phyloP scores from a whole-genome alignment of 2,329 filamentous ascomycete species.

The Aureobasidium musti region DNA sequence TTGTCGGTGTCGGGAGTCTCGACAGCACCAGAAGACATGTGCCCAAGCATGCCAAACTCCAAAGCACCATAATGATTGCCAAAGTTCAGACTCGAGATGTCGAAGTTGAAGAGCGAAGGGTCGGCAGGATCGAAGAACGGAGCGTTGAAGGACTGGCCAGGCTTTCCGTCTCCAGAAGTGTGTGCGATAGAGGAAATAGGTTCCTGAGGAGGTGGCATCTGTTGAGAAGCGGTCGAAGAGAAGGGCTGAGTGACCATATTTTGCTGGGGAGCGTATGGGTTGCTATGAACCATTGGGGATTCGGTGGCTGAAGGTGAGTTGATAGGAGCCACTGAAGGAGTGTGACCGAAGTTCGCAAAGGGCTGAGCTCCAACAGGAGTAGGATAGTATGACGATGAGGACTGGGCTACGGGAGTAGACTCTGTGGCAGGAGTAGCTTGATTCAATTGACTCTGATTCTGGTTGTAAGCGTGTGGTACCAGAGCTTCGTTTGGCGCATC shows the following conservation, averaged over 20 bases:
- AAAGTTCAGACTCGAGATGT: slow-evolving; percentile 90
- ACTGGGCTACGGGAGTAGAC: slow-evolving; percentile 32
- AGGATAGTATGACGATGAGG: slow-evolving; percentile 31
- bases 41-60: slow-evolving; percentile 93
- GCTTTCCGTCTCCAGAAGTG: slow-evolving; percentile 44
- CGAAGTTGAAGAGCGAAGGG: slow-evolving; percentile 91
- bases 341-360: slow-evolving; percentile 29
- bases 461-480: slow-evolving; percentile 63
- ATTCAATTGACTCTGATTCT: background rate
- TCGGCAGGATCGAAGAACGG: slow-evolving; percentile 86
- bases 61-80: slow-evolving; percentile 94
- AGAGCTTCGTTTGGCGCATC: slow-evolving; percentile 90
- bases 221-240: slow-evolving; percentile 47
- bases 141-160: slow-evolving; percentile 52
- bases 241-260: slow-evolving; percentile 17
- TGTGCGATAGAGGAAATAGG: slow-evolving; percentile 53
- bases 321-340: slow-evolving; percentile 34
- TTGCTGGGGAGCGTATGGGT: slow-evolving; percentile 53
- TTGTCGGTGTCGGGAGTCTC: slow-evolving; percentile 40
- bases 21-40: slow-evolving; percentile 86
- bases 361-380: slow-evolving; percentile 23
- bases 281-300: slow-evolving; percentile 45
- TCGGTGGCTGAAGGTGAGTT: slow-evolving; percentile 50
- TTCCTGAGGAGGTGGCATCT: slow-evolving; percentile 49
- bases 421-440: slow-evolving; percentile 8